Base-by-base conservation (phyloP, 805 yeast species). In the Metschnikowia proteae region DNA sequence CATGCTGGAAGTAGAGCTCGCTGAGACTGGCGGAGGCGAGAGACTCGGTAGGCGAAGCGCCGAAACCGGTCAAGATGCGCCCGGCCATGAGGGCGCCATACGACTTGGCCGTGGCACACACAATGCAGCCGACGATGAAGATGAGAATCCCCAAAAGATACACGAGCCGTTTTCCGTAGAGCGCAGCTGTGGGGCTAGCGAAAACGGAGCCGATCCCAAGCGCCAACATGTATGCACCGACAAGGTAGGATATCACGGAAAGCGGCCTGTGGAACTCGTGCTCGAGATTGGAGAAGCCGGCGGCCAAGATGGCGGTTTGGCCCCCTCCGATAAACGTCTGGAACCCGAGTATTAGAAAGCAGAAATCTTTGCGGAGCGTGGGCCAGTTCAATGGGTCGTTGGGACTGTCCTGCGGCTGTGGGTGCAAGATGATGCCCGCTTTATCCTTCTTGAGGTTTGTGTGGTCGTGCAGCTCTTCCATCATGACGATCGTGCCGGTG, bases 351-450 rank as follows among this genome's bases (percentile, higher is more conserved):
- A 75, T 75, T 8, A 71, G 54, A 36, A 81, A 63, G 6, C 84
- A 79, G 41, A 79, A 50, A 51, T 81, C 86, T 28, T 84, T 67
- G 36, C 79, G 68, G 80, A 83, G 78, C 6, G 72, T 56, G 1
- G 86, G 84, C 87, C 86, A 81, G 56, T 82, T 82, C 36, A 82
- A 66, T 2, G 87, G 87, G 53, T 82, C 87, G 56, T 82, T 81
- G 4, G 84, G 83, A 52, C 76, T 68, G 54, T 81, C 79, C 34
- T 78, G 80, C 4, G 87, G 87, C 60, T 82, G 87, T 0, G 87
- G 87, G 47, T 71, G 64, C 32, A 82, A 63, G 31, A 82, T 72
- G 23, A 82, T 63, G 1, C 86, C 86, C 3, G 62, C 60, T 6
- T 67, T 60, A 4, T 79, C 74, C 38, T 68, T 73, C 49, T 81